A percentile compares a stretch with the other conserved stretches of the same genome.
Conservation (phyloP, 2,329 filamentous ascomycete species). For the Cytospora piceicola region DNA sequence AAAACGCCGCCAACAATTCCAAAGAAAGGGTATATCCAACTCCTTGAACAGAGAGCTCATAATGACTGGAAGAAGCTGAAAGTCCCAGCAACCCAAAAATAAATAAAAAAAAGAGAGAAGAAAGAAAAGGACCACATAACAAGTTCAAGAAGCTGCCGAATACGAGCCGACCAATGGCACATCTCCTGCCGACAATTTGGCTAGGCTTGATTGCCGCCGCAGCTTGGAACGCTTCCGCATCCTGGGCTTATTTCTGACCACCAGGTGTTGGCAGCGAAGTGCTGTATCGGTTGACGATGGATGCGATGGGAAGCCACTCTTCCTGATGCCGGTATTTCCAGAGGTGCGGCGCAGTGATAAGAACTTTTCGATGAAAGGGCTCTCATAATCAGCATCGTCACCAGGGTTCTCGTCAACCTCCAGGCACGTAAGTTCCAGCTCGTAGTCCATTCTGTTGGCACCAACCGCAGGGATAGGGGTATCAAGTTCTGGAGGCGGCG, state of each 20-base stretch:
- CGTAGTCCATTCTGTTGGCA: slow-evolving; percentile 28
- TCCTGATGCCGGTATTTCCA: slow-evolving; percentile 34
- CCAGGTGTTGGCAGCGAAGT: slow-evolving; percentile 40
- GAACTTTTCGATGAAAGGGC: slow-evolving; percentile 30
- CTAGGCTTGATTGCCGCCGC: slow-evolving; percentile 30
- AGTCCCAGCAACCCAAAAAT: background rate
- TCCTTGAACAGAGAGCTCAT: background rate
- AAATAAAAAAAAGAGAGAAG: no score
- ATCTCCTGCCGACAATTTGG: slow-evolving; percentile 8
- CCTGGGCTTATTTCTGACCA: slow-evolving; percentile 41
- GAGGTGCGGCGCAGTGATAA: slow-evolving; percentile 33
- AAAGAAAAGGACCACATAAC: no score
- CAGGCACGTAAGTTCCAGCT: slow-evolving; percentile 16
- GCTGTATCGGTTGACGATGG: slow-evolving; percentile 39
- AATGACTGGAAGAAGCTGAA: background rate
- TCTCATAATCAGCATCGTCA: slow-evolving; percentile 27
- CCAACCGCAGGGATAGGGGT: slow-evolving; percentile 27
- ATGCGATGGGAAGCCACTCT: slow-evolving; percentile 35
- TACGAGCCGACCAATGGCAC: background rate
- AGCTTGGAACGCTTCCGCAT: slow-evolving; percentile 40
- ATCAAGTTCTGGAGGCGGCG: slow-evolving; percentile 11
- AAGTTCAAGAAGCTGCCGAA: background rate
- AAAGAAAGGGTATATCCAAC: slow-evolving; percentile 24
- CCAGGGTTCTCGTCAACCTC: slow-evolving; percentile 34
- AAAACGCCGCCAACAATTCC: slow-evolving; percentile 18